Percentiles rank a stretch among this genome's conserved stretches.
phyloP scores from a whole-genome alignment of 1,284 basidiomycete species.

The Leccinum subspadiceum region DNA sequence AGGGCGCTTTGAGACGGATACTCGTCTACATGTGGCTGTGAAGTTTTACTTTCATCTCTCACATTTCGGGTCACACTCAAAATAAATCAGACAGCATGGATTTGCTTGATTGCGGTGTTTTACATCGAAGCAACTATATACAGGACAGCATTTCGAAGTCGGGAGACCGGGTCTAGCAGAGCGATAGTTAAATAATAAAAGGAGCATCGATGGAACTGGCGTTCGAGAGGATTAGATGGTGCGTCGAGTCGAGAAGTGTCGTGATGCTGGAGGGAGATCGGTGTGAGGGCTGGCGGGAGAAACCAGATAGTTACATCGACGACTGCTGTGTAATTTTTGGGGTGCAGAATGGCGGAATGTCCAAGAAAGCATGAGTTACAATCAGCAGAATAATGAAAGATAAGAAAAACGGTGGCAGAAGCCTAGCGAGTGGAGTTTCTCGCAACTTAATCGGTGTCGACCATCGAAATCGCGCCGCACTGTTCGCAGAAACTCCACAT shows the following conservation, averaged over 20 bases:
- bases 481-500: conserved; percentile 87
- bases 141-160: conserved; percentile 29
- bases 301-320: conserved; percentile 17
- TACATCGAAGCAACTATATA: conserved; percentile 34
- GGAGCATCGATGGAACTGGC: conserved; percentile 9
- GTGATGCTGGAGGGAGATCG: conserved; percentile 18
- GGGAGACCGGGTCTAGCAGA: conserved; percentile 20
- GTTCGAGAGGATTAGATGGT: conserved; percentile 14
- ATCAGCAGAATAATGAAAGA: conserved; percentile 37
- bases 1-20: conserved; percentile 7
- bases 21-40: conserved; percentile 29
- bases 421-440: conserved; percentile 4
- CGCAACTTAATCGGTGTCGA: conserved; percentile 59
- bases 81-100: conserved; percentile 5
- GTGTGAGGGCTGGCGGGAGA: conserved; percentile 1
- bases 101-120: conserved; percentile 20
- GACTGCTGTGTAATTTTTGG: conserved; percentile 28
- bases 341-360: conserved; percentile 14
- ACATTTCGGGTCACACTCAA: background rate
- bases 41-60: background rate
- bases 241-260: conserved; percentile 23
- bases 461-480: conserved; percentile 84
- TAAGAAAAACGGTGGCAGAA: conserved; percentile 28
- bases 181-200: conserved; percentile 20
- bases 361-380: conserved; percentile 25